Evolutionary conservation across 2,329 filamentous ascomycete species (phyloP).

Genomic region (Sporothrix globosa): DNA sequence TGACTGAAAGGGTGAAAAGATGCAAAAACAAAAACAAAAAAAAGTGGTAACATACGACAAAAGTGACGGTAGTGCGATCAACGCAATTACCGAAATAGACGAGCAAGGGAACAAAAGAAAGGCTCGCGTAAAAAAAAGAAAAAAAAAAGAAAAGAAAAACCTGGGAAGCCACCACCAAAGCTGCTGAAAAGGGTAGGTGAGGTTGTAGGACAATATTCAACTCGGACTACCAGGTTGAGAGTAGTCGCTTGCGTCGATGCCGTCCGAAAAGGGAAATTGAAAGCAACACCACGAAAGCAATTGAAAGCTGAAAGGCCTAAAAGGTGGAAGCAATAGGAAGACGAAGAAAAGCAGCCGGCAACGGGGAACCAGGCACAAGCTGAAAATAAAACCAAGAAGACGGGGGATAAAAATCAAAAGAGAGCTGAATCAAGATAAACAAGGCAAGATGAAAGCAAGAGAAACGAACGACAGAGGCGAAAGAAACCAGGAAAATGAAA

Average conservation of each 20-base stretch:
- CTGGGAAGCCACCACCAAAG: background rate
- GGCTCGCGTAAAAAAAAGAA: background rate
- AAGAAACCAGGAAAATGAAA: background rate
- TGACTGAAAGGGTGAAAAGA: background rate
- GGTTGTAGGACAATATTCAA: conserved; percentile 14
- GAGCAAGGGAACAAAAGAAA: conserved; percentile 6
- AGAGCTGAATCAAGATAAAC: background rate
- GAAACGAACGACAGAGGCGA: conserved; percentile 29
- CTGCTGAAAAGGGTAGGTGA: background rate
- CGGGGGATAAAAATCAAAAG: background rate
- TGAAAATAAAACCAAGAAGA: background rate
- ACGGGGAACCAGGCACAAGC: background rate
- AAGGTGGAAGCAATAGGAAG: background rate
- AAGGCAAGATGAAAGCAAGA: conserved; percentile 27
- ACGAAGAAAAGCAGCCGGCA: background rate
- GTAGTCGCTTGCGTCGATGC: conserved; percentile 5
- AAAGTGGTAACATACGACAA: conserved; percentile 33
- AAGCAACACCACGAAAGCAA: conserved; percentile 3
- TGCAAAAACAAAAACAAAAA: background rate
- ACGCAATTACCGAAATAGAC: background rate
- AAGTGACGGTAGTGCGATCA: conserved; percentile 8
- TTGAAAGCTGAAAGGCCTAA: background rate
- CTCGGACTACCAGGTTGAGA: conserved; percentile 2
- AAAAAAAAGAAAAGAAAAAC: background rate
- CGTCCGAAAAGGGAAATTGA: conserved; percentile 16